Conservation (phyloP, 148 eudicot species). For the Camellia granthamiana region DNA sequence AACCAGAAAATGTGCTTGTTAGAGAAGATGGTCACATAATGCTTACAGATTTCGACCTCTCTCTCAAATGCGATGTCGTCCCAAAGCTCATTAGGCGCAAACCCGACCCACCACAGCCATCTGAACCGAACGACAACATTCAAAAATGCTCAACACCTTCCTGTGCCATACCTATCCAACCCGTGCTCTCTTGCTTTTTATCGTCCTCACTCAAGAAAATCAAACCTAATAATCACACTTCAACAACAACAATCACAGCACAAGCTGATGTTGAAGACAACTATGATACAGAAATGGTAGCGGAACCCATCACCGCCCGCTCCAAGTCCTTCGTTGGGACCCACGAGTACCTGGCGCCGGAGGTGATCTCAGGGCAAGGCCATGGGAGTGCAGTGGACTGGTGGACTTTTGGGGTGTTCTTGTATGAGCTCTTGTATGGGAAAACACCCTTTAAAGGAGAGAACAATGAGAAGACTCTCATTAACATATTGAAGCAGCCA, state of each 20-base stretch:
- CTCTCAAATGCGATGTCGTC: conserved; percentile 67
- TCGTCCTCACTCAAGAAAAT: conserved; percentile 22
- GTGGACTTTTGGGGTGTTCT: conserved; percentile 76
- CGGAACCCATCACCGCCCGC: conserved; percentile 61
- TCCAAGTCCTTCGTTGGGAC: conserved; percentile 77
- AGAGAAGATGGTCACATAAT: conserved; percentile 85
- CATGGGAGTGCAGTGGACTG: conserved; percentile 77
- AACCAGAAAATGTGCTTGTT: conserved; percentile 73
- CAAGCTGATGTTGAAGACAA: background rate
- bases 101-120: background rate
- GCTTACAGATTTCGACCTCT: conserved; percentile 75
- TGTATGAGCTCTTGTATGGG: conserved; percentile 60
- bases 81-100: conserved; percentile 45
- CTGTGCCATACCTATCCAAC: conserved; percentile 56
- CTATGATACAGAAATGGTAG: conserved; percentile 47
- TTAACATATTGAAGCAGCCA: conserved; percentile 63
- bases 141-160: conserved; percentile 47
- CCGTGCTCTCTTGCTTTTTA: conserved; percentile 67
- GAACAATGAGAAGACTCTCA: conserved; percentile 60
- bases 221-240: background rate
- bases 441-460: conserved; percentile 68
- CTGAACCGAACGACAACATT: conserved; percentile 9
- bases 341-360: conserved; percentile 78
- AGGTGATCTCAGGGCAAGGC: conserved; percentile 71
- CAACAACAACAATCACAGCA: conserved; percentile 5